Evolutionary conservation across 805 yeast genomes (phyloP), one percentile per base, ranked within the genome.

Genomic region (Metschnikowia gelsemii): DNA sequence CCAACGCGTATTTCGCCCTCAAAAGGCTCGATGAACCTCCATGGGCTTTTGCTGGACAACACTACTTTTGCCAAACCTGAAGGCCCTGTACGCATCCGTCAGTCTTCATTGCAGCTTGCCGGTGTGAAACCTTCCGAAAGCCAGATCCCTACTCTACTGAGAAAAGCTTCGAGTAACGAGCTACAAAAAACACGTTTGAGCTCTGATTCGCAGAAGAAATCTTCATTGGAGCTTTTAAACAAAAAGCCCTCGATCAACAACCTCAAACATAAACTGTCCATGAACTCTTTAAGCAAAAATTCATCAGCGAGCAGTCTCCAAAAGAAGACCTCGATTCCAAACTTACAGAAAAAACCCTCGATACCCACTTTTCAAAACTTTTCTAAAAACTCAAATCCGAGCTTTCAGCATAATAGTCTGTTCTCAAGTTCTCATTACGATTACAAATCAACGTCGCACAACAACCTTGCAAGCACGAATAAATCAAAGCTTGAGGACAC

Each of bases 11-110:
- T 70, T 4, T 66, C 72, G 1, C 75, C 75, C 0, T 68, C 73
- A 6, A 68, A 64, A 42, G 64, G 65, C 31, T 63, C 67, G 5
- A 59, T 60, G 61, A 63, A 69, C 43, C 58, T 70, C 40, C 61
- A 66, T 44, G 54, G 52, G 30, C 43, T 68, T 20, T 48, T 69
- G 31, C 56, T 50, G 36, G 58, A 50, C 24, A 53, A 53, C 35
- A 36, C 35, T 22, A n/a, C 8, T 11, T 57, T 60, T 36, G 50
- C 51, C 24, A 61, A 58, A 37, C 68, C 66, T 6, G 47, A 46
- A 8, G 47, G 44, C 16, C 59, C 64, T 2, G 47, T 46, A 5
- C 62, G 54, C 32, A 43, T 54, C 11, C 46, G 70, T 35, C 51
- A 53, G 23, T 49, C 65, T 9, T 62, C 69, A 6, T 51, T 66